Evolutionary conservation across 768 basidiomycete genomes (phyloP).

Genomic region (Rhodotorula taiwanensis): DNA sequence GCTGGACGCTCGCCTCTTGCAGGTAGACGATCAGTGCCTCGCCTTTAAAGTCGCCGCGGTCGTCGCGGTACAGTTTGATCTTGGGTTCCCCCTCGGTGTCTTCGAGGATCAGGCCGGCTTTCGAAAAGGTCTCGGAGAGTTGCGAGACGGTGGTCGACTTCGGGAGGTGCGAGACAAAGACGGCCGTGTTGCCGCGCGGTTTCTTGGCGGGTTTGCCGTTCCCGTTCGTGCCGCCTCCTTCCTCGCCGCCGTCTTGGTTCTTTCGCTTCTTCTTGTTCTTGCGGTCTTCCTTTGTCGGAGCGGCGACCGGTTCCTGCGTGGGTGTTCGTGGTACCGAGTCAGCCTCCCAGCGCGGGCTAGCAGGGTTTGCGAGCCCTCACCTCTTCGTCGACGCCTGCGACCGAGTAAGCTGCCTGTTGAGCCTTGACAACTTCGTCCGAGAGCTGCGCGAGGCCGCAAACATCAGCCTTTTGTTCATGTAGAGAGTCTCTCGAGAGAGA

Average conservation of each 20-base stretch:
- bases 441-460: constrained; percentile 51
- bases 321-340: background rate
- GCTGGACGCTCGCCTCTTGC: constrained; percentile 86
- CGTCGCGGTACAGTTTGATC: constrained; percentile 83
- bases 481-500: no score
- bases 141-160: constrained; percentile 64
- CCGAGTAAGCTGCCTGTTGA: constrained; percentile 91
- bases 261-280: constrained; percentile 45
- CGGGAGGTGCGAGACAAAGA: constrained; percentile 82
- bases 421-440: constrained; percentile 77
- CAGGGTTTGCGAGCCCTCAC: background rate
- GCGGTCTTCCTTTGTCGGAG: constrained; percentile 60
- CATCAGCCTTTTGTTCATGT: no score
- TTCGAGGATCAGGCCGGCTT: constrained; percentile 86
- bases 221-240: no score
- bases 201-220: constrained; percentile 55
- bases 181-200: constrained; percentile 48
- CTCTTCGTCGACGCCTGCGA: constrained; percentile 89
- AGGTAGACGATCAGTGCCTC: constrained; percentile 95
- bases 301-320: constrained; percentile 36
- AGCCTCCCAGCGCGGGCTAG: background rate
- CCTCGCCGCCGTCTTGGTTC: constrained; percentile 58
- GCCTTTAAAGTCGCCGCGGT: constrained; percentile 80
- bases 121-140: constrained; percentile 76
- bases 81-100: constrained; percentile 76